Evolutionary conservation across 352 stramenopile species (phyloP).

Genomic region (Blastocystis sp.): DNA sequence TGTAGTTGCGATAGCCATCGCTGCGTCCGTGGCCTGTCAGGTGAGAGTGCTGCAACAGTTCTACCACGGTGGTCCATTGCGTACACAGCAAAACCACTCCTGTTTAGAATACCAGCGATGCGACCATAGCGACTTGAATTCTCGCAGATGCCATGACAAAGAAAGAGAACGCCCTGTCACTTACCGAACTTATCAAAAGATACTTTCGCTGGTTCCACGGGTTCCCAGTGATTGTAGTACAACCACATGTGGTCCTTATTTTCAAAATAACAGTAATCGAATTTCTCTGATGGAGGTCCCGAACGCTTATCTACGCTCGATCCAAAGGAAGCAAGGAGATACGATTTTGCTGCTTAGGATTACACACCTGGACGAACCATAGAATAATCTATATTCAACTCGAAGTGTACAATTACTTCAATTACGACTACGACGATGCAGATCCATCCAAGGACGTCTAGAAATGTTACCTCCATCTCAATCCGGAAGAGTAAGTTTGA

Average conservation of each 20-base stretch:
- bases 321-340: not conserved
- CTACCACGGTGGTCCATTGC: conserved; percentile 62
- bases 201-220: not conserved
- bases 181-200: not conserved
- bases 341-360: conserved; percentile 42
- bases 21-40: conserved; percentile 61
- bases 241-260: conserved; percentile 54
- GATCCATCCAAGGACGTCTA: conserved; percentile 8
- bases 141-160: conserved; percentile 64
- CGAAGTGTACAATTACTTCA: not conserved
- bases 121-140: conserved; percentile 55
- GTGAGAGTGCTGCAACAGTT: not conserved
- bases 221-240: conserved; percentile 53
- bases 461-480: not conserved
- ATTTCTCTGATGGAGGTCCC: not conserved
- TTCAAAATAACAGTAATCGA: not conserved
- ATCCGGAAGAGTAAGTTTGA: not conserved
- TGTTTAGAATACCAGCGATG: conserved; percentile 21
- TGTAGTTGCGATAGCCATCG: conserved; percentile 64
- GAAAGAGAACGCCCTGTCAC: conserved; percentile 47
- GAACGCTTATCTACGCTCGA: not conserved
- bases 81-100: conserved; percentile 62
- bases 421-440: conserved; percentile 9
- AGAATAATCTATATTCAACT: not conserved
- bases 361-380: not conserved